Evolutionary conservation across 179 eudicot genomes (phyloP), one percentile per base, ranked within the genome.

Genomic region (Pouteria campechiana): DNA sequence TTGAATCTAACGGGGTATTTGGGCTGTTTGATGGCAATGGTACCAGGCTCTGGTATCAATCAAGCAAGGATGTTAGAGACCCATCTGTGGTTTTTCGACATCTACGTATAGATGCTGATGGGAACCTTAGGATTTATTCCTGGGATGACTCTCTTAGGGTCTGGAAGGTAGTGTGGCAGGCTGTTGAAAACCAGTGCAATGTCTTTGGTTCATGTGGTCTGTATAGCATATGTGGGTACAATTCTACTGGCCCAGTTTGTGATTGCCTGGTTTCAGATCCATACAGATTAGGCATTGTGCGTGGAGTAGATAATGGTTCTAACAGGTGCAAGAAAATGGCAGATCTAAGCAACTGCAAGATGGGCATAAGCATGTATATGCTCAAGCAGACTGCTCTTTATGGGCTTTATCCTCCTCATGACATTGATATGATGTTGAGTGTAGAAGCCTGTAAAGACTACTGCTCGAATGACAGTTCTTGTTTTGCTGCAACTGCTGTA

Each of bases 141-240:
- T 78, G 87, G 87, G 68, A 56, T 14, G 17, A 5, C 37, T 54
- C 18, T 25, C 44, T 45, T 30, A 55, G 15, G 42, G 15, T 27
- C 24, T 78, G 87, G 87, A 68, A 43, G 58, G 57, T 68, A 13
- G 81, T 72, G 10, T 78, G 87, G 87, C 87, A 78, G 66, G 87
- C 87, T 1, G 74, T 78, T 23, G 63, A 68, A 25, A 61, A 68
- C 31, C 79, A 78, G 37, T 78, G 87, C 25, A n/a, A 60, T 22
- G 82, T 78, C 35, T 78, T 74, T 41, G 82, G 69, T 9, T 58
- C 75, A 20, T 78, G 87, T 60, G 87, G 87, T 8, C 43, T 72
- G 23, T 75, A 72, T 46, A 63, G 82, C 44, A 15, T 71, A 15
- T 78, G 87, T 60, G 72, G 74, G 21, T 72, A 62, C 38, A 75